Evolutionary conservation across 1,284 basidiomycete genomes (phyloP), one percentile per base, ranked within the genome.

Genomic region (Chalciporus sp.): DNA sequence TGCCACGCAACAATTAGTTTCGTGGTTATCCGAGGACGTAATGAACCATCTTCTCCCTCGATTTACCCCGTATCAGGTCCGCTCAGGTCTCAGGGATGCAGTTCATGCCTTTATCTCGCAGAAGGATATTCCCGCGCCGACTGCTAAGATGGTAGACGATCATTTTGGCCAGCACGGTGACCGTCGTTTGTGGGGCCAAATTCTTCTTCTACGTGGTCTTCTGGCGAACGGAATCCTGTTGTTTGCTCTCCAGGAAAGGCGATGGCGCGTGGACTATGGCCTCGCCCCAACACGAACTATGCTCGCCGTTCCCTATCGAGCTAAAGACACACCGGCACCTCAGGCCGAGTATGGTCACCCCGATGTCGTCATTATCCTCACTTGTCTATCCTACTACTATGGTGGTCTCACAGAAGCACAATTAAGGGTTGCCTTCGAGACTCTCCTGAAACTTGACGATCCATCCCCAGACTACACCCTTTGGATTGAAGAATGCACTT

Each of bases 211-310:
- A 17, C 74, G 80, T 3, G 81, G 81, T 2, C 67, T 79, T 4
- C 52, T 83, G 17, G 73, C 69, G 0, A 63, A 67, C 11, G 76
- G 74, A 0, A 73, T 83, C 3, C 63, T 84, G 2, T 45, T 68
- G 9, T 75, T 76, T 57, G 68, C 66, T 19, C 63, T 83, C 8
- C 68, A 62, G 45, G 71, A 78, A 28, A 74, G 73, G 51, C 70
- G 79, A 17, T 83, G 77, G 76, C 65, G 80, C 23, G 80, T 83
- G n/a, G 77, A 84, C 58, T 83, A 79, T 61, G 82, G 80, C 0
- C 70, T 82, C 14, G 74, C 79, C 48, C 61, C 59, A 4, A 54
- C 31, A 8, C 75, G 81, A 5, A 74, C 81, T 0, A 70, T 76
- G 55, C 67, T 83, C 4, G 80, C 82, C 0, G 81, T 83, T 0